Conservation (phyloP, 495 filamentous ascomycete species). For the Penicillium pancosmium region DNA sequence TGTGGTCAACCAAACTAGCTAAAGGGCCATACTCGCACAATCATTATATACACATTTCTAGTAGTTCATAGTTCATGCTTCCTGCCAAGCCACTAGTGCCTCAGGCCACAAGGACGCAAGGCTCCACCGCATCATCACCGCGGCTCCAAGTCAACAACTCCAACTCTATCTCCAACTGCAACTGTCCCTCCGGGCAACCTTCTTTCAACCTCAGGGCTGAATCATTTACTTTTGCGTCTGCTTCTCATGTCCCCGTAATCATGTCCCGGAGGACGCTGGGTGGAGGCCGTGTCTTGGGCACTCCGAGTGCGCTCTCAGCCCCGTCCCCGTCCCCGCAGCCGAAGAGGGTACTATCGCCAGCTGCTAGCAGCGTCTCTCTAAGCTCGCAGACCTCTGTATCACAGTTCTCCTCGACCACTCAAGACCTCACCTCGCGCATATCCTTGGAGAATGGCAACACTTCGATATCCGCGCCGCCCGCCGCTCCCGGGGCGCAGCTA, state of each 20-base stretch:
- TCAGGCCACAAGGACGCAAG: conserved; percentile 24
- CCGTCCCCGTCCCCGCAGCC: conserved; percentile 56
- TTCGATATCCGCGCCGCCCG: conserved; percentile 50
- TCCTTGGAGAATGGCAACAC: conserved; percentile 56
- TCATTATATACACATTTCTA: no score
- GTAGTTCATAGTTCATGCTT: neutral
- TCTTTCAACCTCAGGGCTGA: conserved; percentile 25
- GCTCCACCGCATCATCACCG: conserved; percentile 35
- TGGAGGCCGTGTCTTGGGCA: conserved; percentile 86
- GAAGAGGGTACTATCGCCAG: conserved; percentile 61
- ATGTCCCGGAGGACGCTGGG: conserved; percentile 87
- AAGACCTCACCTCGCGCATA: conserved; percentile 62
- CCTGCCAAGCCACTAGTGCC: conserved; percentile 12
- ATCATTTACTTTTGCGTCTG: conserved; percentile 19
- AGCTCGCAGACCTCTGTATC: conserved; percentile 65
- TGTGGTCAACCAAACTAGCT: no score
- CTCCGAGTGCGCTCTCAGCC: conserved; percentile 71
- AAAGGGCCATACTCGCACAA: no score
- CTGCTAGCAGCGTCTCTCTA: conserved; percentile 60
- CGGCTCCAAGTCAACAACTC: conserved; percentile 18
- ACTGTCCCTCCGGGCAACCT: conserved; percentile 15
- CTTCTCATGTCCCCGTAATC: conserved; percentile 49
- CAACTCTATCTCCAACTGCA: conserved; percentile 7
- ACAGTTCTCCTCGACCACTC: conserved; percentile 57
- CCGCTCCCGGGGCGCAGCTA: conserved; percentile 63